Base-by-base conservation (phyloP, 225 moss, liverwort and hornwort species). In the Sphagnum tenellum region DNA sequence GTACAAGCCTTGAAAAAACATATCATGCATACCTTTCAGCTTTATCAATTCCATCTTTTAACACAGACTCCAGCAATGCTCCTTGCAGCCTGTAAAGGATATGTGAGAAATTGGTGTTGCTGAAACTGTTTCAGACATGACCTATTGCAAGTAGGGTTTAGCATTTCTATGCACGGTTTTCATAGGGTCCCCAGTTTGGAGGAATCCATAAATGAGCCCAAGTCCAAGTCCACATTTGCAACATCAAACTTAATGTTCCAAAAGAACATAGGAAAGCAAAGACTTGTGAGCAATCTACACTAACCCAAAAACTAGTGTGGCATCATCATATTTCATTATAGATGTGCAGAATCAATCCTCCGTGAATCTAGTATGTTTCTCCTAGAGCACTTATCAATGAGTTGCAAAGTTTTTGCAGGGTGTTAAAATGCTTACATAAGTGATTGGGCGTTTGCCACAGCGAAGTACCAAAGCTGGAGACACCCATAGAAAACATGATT, bases 401-500 rank as follows among this genome's bases (percentile, higher is more conserved):
- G 52, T 46, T 13, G 57, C 55, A 47, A 60, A 66, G 44, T 50
- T 45, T 45, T 12, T 61, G 7, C 44, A 29, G 44, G 61, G 59
- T 46, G 12, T 52, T 51, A 45, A 5, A 50, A 61, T 10, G 74
- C 82, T 74, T 67, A 79, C 83, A 83, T 83, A 12, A 83, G 70
- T 44, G 79, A 79, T 47, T 79, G 72, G 7, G 83, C 83, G 66
- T 74, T 79, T 55, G 79, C 79, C 7, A 77, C 47, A 47, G 83
- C 83, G 13, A 83, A 83, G 65, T 83, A 83, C 69, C 76, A 83
- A 45, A 79, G 76, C 79, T 83, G 77, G 29, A 29, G 29, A 29
- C 29, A 29, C 29, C 29, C 29, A 29, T 29, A 29, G 29, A 29
- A 29, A 29, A 29, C 29, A 29, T 1, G 1, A 29, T 29, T 71